phyloP scores from a whole-genome alignment of 2,329 filamentous ascomycete genomes.

The Stagonosporopsis vannaccii region DNA sequence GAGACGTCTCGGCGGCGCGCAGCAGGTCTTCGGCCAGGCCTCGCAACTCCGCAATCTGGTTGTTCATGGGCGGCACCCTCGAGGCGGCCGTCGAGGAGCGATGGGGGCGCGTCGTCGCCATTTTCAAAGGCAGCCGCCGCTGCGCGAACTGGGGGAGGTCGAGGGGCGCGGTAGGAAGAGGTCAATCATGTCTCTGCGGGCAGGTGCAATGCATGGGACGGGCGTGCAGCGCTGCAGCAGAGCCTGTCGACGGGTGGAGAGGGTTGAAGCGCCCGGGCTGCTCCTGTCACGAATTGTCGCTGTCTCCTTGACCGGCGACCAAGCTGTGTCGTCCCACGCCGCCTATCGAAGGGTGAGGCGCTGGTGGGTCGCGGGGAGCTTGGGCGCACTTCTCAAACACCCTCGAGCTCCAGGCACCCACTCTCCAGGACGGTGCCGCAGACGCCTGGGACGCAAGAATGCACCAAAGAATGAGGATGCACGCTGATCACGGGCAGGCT shows the following conservation, averaged over 20 bases:
- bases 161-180: constrained; percentile 27
- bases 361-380: not conserved
- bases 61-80: constrained; percentile 58
- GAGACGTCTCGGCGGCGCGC: constrained; percentile 38
- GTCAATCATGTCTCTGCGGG: constrained; percentile 41
- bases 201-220: constrained; percentile 15
- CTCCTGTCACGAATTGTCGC: not conserved
- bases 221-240: constrained; percentile 2
- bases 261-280: not conserved
- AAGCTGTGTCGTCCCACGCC: constrained; percentile 3
- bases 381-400: constrained; percentile 19
- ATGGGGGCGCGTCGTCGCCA: constrained; percentile 47
- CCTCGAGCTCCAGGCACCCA: constrained; percentile 25
- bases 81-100: constrained; percentile 50
- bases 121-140: constrained; percentile 42
- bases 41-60: constrained; percentile 55
- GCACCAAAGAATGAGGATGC: constrained; percentile 17
- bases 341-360: not conserved
- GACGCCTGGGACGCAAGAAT: constrained; percentile 5
- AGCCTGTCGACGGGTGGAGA: not conserved
- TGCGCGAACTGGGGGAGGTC: constrained; percentile 32
- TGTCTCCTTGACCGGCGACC: not conserved
- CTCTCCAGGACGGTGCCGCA: constrained; percentile 5
- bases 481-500: constrained; percentile 9
- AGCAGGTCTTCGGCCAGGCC: constrained; percentile 47